Base-by-base conservation (phyloP, 2,329 filamentous ascomycete genomes). In the Alternaria metachromatica region DNA sequence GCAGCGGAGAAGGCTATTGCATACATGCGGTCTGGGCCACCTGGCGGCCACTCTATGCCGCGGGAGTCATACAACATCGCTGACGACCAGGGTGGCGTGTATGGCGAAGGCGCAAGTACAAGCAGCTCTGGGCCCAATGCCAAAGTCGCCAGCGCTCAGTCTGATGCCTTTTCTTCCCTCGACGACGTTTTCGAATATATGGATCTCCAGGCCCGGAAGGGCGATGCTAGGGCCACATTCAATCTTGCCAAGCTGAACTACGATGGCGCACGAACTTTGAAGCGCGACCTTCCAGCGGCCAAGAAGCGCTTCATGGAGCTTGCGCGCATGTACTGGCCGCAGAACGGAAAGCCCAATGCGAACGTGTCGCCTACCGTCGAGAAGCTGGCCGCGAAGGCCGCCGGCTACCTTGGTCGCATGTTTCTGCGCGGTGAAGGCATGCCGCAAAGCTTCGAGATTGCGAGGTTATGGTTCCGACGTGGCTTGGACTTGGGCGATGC, bases 101-200 rank as follows among this genome's bases (percentile, higher is more conserved):
- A 97, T 77, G 96, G 96, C 50, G 93, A 97, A 80, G 96, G 96
- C 4, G 96, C 96, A 12, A 98, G 95, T 76, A 92, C 91, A 43
- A 90, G 91, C 23, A 97, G 94, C 76, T 91, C 96, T 0, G 96
- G 96, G 5, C 86, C 88, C 60, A 94, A 97, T 76, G 93, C 94
- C 5, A 87, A 90, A 73, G 89, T 90, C 66, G 88, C 89, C 20
- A 89, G 89, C 60, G 87, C 90, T 2, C 90, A 91, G 68, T 92
- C 93, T 3, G 92, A 96, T 75, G 88, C 91, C 1, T 91, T 97
- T 73, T 93, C 94, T 1, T 92, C 93, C 15, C 88, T 97, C 62
- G 94, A 97, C 72, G 95, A 99, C 79, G 92, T 98, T 15, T 89
- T 99, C 63, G 96, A 99, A 77, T 99, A 97, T 72, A 84, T 97